Percentiles rank a stretch among this genome's conserved stretches.
phyloP scores from a whole-genome alignment of 352 stramenopile genomes.

The Pythium pectinolyticum region DNA sequence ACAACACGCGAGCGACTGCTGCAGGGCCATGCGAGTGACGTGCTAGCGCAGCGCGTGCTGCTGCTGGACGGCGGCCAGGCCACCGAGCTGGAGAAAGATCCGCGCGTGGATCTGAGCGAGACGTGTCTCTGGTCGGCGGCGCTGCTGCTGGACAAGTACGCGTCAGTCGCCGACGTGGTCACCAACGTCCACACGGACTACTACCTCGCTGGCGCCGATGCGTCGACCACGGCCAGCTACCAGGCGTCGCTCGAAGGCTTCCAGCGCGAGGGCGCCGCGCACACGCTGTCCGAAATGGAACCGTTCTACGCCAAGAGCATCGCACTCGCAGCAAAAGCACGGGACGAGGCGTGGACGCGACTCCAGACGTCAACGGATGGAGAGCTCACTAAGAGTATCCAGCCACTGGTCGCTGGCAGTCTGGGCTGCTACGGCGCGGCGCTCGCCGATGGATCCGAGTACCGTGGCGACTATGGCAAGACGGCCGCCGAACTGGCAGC shows the following conservation, averaged over 20 bases:
- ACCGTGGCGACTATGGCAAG: constrained; percentile 79
- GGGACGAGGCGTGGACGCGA: constrained; percentile 56
- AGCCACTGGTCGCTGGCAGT: constrained; percentile 79
- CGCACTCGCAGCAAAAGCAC: constrained; percentile 61
- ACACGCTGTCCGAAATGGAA: constrained; percentile 46
- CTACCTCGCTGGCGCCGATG: constrained; percentile 73
- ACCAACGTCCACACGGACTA: constrained; percentile 71
- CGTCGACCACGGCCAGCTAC: constrained; percentile 84
- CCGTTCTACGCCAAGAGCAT: constrained; percentile 76
- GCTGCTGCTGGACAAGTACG: constrained; percentile 60
- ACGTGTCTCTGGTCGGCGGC: constrained; percentile 74
- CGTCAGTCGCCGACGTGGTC: constrained; percentile 55
- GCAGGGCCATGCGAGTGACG: constrained; percentile 7
- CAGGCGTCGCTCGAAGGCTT: constrained; percentile 86
- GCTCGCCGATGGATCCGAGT: constrained; percentile 87
- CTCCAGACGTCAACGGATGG: no score
- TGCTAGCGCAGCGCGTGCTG: constrained; percentile 36
- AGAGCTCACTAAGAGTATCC: constrained; percentile 36
- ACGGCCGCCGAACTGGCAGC: constrained; percentile 61
- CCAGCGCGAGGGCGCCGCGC: constrained; percentile 53
- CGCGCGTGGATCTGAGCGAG: constrained; percentile 51
- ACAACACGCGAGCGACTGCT: constrained; percentile 17
- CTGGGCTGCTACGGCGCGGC: constrained; percentile 85
- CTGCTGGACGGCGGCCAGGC: constrained; percentile 76
- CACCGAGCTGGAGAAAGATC: constrained; percentile 77